phyloP scores from a whole-genome alignment of 106 monocot species.

The Phalaenopsis aphrodite region DNA sequence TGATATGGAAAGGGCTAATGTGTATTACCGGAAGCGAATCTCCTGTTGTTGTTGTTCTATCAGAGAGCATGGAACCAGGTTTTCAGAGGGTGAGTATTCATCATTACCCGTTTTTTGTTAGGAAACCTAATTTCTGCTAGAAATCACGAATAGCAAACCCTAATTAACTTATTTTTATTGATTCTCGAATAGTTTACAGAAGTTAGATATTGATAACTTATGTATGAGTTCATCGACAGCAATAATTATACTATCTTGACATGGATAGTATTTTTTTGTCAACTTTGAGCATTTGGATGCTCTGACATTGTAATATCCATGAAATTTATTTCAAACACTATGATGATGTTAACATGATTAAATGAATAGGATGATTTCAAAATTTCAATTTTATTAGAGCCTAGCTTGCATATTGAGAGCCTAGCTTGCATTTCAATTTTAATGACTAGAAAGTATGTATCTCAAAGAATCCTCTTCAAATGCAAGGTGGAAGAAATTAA shows the following conservation, averaged over 20 bases:
- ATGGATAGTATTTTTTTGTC: neutral
- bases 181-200: neutral
- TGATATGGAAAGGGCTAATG: conserved; percentile 55
- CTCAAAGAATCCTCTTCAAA: neutral
- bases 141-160: neutral
- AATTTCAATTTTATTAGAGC: neutral
- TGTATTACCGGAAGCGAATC: conserved; percentile 48
- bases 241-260: neutral
- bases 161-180: neutral
- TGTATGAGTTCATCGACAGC: neutral
- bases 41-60: conserved; percentile 53
- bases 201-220: neutral
- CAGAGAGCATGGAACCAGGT: conserved; percentile 58
- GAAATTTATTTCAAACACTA: neutral
- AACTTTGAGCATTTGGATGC: neutral
- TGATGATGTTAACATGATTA: neutral
- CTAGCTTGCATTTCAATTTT: neutral
- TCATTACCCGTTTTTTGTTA: neutral
- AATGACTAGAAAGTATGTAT: neutral
- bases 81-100: conserved; percentile 38
- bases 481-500: neutral
- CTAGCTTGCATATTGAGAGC: neutral
- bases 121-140: neutral
- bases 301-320: neutral
- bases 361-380: neutral